Evolutionary conservation across 2,329 filamentous ascomycete genomes (phyloP).

Genomic region (Hawksworthiomyces lignivorus): DNA sequence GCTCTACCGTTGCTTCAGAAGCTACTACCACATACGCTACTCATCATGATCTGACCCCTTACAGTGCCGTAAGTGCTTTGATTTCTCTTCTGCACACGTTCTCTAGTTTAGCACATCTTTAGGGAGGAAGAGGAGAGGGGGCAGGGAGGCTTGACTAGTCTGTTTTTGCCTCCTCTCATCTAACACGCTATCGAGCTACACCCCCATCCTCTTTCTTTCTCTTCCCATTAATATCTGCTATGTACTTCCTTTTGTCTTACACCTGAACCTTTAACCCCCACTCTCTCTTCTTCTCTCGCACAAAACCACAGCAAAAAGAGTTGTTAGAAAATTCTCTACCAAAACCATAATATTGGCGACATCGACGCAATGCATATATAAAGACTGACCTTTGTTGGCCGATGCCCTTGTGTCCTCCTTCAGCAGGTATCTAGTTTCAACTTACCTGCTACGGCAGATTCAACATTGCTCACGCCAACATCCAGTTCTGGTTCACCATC

Average conservation of each 20-base stretch:
- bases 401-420: background rate
- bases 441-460: constrained; percentile 30
- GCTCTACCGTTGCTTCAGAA: constrained; percentile 9
- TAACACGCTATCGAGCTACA: no score
- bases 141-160: no score
- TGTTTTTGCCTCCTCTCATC: background rate
- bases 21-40: constrained; percentile 11
- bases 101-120: background rate
- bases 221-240: background rate
- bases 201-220: background rate
- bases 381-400: background rate
- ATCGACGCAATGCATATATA: no score
- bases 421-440: constrained; percentile 29
- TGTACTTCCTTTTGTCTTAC: constrained; percentile 4
- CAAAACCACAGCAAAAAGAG: no score
- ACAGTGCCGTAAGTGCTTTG: constrained; percentile 13
- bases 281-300: no score
- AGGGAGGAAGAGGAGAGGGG: no score
- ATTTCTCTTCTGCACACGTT: background rate
- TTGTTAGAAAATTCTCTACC: no score
- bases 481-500: constrained; percentile 42
- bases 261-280: background rate
- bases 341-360: no score
- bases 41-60: constrained; percentile 12
- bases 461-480: constrained; percentile 42